Conservation (phyloP, 371 early-diverging fungal species). For the Batrachochytrium dendrobatidis region DNA sequence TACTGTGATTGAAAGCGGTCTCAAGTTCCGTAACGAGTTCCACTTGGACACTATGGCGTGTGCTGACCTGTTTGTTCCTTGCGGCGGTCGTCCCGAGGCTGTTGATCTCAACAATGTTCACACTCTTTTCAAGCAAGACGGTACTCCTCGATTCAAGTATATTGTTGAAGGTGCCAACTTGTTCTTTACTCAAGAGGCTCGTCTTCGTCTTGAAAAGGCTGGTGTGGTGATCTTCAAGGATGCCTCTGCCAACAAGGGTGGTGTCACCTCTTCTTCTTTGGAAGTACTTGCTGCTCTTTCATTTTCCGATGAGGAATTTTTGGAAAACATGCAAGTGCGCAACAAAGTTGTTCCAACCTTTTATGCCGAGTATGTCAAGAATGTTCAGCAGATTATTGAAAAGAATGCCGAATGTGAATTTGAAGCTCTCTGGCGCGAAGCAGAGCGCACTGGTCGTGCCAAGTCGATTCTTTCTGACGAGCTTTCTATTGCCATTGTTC, state of each 20-base stretch:
- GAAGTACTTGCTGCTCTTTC: slow-evolving; percentile 92
- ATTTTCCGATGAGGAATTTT: slow-evolving; percentile 85
- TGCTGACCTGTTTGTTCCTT: slow-evolving; percentile 94
- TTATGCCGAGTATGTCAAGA: slow-evolving; percentile 84
- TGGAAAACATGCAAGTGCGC: slow-evolving; percentile 82
- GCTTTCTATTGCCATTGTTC: slow-evolving; percentile 84
- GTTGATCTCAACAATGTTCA: slow-evolving; percentile 89
- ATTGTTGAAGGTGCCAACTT: slow-evolving; percentile 98
- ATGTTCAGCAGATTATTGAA: slow-evolving; percentile 88
- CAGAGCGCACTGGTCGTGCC: slow-evolving; percentile 61
- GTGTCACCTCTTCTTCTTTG: slow-evolving; percentile 93
- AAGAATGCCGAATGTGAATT: slow-evolving; percentile 91
- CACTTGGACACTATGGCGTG: slow-evolving; percentile 74
- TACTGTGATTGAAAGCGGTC: slow-evolving; percentile 76
- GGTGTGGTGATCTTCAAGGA: slow-evolving; percentile 95
- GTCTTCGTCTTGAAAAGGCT: slow-evolving; percentile 88
- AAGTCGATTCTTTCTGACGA: slow-evolving; percentile 86
- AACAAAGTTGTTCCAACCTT: slow-evolving; percentile 47
- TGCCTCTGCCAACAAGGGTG: slow-evolving; percentile 98
- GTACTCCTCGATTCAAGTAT: slow-evolving; percentile 90
- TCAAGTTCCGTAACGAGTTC: slow-evolving; percentile 93
- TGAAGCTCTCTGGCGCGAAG: slow-evolving; percentile 88
- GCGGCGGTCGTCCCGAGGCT: slow-evolving; percentile 97
- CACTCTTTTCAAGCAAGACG: slow-evolving; percentile 64
- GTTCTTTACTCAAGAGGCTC: slow-evolving; percentile 97